phyloP scores from a whole-genome alignment of 2,329 filamentous ascomycete genomes.

The Leptographium radiaticola region DNA sequence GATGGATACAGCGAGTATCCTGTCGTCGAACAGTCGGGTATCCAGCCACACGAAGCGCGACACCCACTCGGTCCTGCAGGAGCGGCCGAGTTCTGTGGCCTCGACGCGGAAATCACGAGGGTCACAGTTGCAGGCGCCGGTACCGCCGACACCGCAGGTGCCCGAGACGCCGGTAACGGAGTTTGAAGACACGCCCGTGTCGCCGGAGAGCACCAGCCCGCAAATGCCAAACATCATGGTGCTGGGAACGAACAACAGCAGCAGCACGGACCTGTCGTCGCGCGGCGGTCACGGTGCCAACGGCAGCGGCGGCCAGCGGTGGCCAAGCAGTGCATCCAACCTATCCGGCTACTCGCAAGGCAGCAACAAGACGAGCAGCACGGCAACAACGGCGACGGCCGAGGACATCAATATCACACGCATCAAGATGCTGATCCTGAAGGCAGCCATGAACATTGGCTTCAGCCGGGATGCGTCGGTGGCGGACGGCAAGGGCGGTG shows the following conservation, averaged over 20 bases:
- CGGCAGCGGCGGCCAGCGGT: constrained; percentile 30
- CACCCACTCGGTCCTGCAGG: constrained; percentile 34
- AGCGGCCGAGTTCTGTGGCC: constrained; percentile 15
- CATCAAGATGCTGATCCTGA: constrained; percentile 67
- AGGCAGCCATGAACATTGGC: constrained; percentile 75
- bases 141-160: constrained; percentile 27
- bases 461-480: constrained; percentile 49
- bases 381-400: constrained; percentile 54
- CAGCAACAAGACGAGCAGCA: constrained; percentile 53
- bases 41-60: constrained; percentile 31
- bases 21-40: neutral
- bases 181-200: constrained; percentile 81
- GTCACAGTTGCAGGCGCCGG: constrained; percentile 31
- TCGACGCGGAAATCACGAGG: constrained; percentile 4
- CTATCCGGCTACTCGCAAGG: constrained; percentile 68
- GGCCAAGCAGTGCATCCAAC: constrained; percentile 71
- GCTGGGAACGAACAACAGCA: constrained; percentile 50
- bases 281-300: constrained; percentile 15
- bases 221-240: constrained; percentile 77
- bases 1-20: neutral
- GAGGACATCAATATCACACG: constrained; percentile 69
- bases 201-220: constrained; percentile 62
- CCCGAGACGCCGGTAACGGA: constrained; percentile 92
- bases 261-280: constrained; percentile 18
- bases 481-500: constrained; percentile 29